phyloP scores from a whole-genome alignment of 2,329 filamentous ascomycete genomes.

The Microcera coccophila region DNA sequence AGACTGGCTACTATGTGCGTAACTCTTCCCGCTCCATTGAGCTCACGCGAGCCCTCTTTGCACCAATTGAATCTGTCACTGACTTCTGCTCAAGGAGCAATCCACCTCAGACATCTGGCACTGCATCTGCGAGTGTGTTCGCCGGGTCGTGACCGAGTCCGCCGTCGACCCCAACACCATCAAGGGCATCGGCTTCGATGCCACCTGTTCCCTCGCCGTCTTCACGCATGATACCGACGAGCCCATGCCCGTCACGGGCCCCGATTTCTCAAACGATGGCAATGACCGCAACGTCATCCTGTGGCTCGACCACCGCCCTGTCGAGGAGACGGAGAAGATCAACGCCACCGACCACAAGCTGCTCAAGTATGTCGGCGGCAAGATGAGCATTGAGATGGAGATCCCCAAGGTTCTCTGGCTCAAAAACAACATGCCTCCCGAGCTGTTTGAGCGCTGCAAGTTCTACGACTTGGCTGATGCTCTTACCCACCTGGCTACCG shows the following conservation, averaged over 20 bases:
- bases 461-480: slow-evolving; percentile 95
- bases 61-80: neutral
- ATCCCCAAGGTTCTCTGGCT: slow-evolving; percentile 98
- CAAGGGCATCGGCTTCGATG: slow-evolving; percentile 92
- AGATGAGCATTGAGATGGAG: slow-evolving; percentile 99
- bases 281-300: slow-evolving; percentile 93
- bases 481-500: slow-evolving; percentile 89
- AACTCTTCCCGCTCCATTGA: neutral
- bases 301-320: slow-evolving; percentile 93
- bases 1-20: slow-evolving; percentile 68
- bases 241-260: slow-evolving; percentile 84
- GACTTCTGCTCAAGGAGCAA: slow-evolving; percentile 66
- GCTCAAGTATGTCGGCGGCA: slow-evolving; percentile 91
- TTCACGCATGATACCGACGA: slow-evolving; percentile 87
- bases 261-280: slow-evolving; percentile 69
- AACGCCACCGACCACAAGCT: slow-evolving; percentile 90
- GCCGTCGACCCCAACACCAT: slow-evolving; percentile 72
- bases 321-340: slow-evolving; percentile 87
- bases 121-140: slow-evolving; percentile 86
- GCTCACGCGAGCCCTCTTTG: slow-evolving; percentile 7
- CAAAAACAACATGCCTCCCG: slow-evolving; percentile 94
- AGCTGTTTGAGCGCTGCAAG: slow-evolving; percentile 87
- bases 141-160: slow-evolving; percentile 76
- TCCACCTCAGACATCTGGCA: slow-evolving; percentile 96
- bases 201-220: slow-evolving; percentile 94